A percentile compares a stretch with the other conserved stretches of the same genome.
These are phyloP conservation scores for Mollisia scopiformis DNA, from an alignment of 2,329 filamentous ascomycete genomes.

Conservation along the genomic window DNA sequence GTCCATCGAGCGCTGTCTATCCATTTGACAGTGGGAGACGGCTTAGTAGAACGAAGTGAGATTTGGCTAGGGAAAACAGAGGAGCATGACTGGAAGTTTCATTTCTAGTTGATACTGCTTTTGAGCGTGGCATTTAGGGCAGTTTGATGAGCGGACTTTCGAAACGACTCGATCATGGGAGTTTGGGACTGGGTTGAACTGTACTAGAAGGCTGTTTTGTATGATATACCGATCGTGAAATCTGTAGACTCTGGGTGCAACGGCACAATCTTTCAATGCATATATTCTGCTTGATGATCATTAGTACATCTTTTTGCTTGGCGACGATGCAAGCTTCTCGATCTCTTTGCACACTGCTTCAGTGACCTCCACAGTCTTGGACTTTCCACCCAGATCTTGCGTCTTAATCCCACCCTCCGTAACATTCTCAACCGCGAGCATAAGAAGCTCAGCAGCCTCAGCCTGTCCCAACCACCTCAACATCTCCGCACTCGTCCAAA, in stretches of 20 bases:
- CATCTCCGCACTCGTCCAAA: slow-evolving; percentile 62
- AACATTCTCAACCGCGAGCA: slow-evolving; percentile 56
- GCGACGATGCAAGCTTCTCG: slow-evolving; percentile 5
- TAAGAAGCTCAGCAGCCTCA: slow-evolving; percentile 50
- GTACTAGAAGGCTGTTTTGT: slow-evolving; percentile 8
- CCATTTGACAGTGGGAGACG: not conserved
- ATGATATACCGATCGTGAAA: slow-evolving; percentile 14
- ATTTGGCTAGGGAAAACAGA: not conserved
- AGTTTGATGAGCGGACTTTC: not conserved
- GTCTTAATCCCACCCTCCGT: slow-evolving; percentile 55
- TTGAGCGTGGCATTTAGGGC: slow-evolving; percentile 17
- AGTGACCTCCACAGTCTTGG: slow-evolving; percentile 28
- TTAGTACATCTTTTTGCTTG: not conserved
- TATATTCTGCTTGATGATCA: not conserved
- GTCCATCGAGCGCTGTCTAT: slow-evolving; percentile 15
- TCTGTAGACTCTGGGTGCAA: slow-evolving; percentile 9
- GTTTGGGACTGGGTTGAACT: not conserved
- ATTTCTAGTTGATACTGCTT: not conserved
- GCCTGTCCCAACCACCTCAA: slow-evolving; percentile 58
- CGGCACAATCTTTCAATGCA: not conserved
- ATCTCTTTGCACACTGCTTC: slow-evolving; percentile 32
- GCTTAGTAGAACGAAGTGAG: not conserved
- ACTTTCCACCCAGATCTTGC: slow-evolving; percentile 52
- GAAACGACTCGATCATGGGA: not conserved
- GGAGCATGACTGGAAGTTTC: not conserved